Conservation (phyloP, 2,329 filamentous ascomycete species). For the Apiospora phragmitis region DNA sequence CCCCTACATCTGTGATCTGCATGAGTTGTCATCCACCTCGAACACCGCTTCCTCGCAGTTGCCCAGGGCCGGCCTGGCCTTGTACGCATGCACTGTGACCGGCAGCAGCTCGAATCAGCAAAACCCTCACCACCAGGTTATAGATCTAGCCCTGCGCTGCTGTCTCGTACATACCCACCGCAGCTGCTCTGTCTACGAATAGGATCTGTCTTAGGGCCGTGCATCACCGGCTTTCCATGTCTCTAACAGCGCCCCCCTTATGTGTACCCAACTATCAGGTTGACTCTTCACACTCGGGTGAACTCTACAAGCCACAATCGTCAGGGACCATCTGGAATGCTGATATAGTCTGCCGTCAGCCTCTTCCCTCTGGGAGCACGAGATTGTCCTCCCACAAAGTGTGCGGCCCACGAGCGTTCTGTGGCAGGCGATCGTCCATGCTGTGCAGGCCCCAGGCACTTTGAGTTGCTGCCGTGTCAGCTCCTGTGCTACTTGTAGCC, state of each 20-base stretch:
- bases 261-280: constrained; percentile 7
- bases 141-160: not conserved
- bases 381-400: not conserved
- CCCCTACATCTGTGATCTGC: constrained; percentile 1
- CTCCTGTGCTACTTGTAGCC: constrained; percentile 14
- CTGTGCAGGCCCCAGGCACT: not conserved
- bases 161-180: not conserved
- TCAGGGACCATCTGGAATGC: not conserved
- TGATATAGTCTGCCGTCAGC: constrained; percentile 4
- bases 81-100: constrained; percentile 4
- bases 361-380: not conserved
- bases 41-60: not conserved
- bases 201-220: not conserved
- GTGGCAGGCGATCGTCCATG: constrained; percentile 10
- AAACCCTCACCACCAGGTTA: not conserved
- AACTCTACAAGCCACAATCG: constrained; percentile 1
- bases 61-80: not conserved
- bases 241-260: not conserved
- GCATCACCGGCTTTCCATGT: not conserved
- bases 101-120: not conserved
- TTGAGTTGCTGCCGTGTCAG: constrained; percentile 14
- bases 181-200: not conserved
- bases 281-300: not conserved
- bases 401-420: not conserved
- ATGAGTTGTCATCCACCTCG: not conserved